Base-by-base conservation (phyloP, 2,329 filamentous ascomycete genomes). In the Colletotrichum sp. region DNA sequence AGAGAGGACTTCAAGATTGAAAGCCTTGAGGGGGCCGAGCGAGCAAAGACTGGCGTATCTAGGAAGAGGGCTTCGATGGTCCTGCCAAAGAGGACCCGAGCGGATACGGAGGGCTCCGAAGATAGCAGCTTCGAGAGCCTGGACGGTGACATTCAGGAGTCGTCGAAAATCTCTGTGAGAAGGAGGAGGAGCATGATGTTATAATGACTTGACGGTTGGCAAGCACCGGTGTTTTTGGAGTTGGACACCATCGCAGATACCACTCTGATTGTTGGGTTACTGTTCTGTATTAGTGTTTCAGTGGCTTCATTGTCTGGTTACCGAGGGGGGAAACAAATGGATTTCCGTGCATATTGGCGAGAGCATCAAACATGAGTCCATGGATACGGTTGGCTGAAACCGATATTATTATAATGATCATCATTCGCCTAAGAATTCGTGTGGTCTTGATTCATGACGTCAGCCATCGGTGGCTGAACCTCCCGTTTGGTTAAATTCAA, bases 181-280 rank as follows among this genome's bases (percentile, higher is more conserved):
- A 85, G 90, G 78, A 86, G 90, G 78, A 86, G 90, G 79, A 92
- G 90, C 81, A 92, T 91, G 89, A 91, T 92, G 90, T 82, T 92
- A 82, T 91, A 85, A 89, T 79, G 74, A 71, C 55, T 66, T 66
- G 32, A 77, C 57, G 64, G 72, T 62, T 57, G 28, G 39, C 60
- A 39, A 76, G 69, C 59, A 65, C 49, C 55, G 72, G 76, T 71
- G 75, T 78, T 78, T 75, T 34, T 59, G 76, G 76, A 77, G 76
- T 77, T 76, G 44, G 64, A 72, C 60, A 68, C 59, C 36, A 67
- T 69, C 34, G 57, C 49, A 67, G 69, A 76, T 76, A 70, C 74
- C 76, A 76, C n/a, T 34, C 68, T 55, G 57, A 15, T 67, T 77
- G 44, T 68, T 77, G 64, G 52, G 57, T 68, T 60, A 21, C 44